Base-by-base conservation (phyloP, 345 rosid genomes). In the Ceriops zippeliana region DNA sequence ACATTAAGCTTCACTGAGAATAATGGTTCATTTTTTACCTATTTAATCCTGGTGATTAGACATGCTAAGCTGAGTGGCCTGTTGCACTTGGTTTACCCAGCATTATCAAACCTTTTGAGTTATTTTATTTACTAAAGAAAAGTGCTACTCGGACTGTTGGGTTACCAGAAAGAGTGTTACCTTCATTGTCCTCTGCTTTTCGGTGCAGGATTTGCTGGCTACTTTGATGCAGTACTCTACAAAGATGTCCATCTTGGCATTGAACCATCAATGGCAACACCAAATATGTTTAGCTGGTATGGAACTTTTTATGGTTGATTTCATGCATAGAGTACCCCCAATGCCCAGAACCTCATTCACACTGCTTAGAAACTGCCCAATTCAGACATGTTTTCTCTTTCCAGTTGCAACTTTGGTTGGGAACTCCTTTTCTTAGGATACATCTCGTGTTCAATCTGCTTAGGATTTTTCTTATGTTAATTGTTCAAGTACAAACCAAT, bases 221-320 rank as follows among this genome's bases (percentile, higher is more conserved):
- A 92, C 62, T 96, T 96, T 70, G 92, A 96, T 78, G 88, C 99
- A 2, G 79, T 62, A 21, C 90, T 96, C n/a, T 96, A 92, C 76
- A 86, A 90, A 83, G 98, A 96, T 75, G 88, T 95, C 26, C 98
- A 96, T 83, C 93, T 96, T 27, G 96, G 99, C 31, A 95, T 87
- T 73, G 99, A 96, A 72, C 98, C 98, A 65, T 85, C 93, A 24
- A 84, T 80, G 21, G 90, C 91, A 68, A 96, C 99, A 21, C 98
- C 99, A 63, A 92, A 90, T 83, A 96, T 92, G 99, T 96, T 92
- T 83, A 96, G 97, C 87, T 96, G 99, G 98, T 92, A 93, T 61
- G 76, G 24, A 58, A 34, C 58, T 42, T 63, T 13, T 30, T 51
- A 22, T 54, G 2, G 9, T 24, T 54, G 13, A 24, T 22, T 19